Base-by-base conservation (phyloP, 768 basidiomycete species). In the Boletus coccyginus region DNA sequence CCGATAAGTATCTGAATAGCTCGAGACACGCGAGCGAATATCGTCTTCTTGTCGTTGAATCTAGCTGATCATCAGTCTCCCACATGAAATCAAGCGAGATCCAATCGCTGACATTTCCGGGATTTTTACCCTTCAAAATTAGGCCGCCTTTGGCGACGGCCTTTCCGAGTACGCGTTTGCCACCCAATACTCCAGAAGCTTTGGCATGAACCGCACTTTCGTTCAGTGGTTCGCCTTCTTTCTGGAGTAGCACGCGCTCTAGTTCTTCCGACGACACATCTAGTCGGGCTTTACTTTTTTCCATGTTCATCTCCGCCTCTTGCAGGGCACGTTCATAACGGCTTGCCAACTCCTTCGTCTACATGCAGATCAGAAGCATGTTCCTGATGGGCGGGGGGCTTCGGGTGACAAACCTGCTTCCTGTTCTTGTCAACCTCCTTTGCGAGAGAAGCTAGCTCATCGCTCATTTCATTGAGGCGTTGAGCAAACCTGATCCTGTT, bases 11-110 rank as follows among this genome's bases (percentile, higher is more conserved):
- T 98, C 96, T 27, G 92, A 93, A 11, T 90, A 85, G 45, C 77
- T 75, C 8, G 92, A 94, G 79, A 98, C 86, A 61, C 95, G 81
- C 32, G 82, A 77, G 53, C 97, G 79, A 48, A 96, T 85, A 69
- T 98, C 97, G 63, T 98, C 97, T 71, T 98, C 97, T 73, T 97
- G 95, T 55, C 89, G 81, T 74, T 88, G 88, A 53, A 97, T 86
- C 85, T 94, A 45, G 51, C 52, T 44, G 43, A 53, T 46, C 13
- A 35, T 63, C 21, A 66, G 52, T 7, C 45, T 45, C 53, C 19
- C 7, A 13, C 12, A 55, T 27, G 27, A 46, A 51, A 55, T 41
- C 51, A 56, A 60, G 33, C 40, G 52, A 45, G 51, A 45, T 49
- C 13, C 39, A 45, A 56, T 48, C 9, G 31, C 62, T 47, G 67